Percentiles rank a stretch among this genome's conserved stretches.
These are phyloP conservation scores for Hymenoscyphus scutula DNA, from an alignment of 2,329 filamentous ascomycete species.

Conservation along the genomic window DNA sequence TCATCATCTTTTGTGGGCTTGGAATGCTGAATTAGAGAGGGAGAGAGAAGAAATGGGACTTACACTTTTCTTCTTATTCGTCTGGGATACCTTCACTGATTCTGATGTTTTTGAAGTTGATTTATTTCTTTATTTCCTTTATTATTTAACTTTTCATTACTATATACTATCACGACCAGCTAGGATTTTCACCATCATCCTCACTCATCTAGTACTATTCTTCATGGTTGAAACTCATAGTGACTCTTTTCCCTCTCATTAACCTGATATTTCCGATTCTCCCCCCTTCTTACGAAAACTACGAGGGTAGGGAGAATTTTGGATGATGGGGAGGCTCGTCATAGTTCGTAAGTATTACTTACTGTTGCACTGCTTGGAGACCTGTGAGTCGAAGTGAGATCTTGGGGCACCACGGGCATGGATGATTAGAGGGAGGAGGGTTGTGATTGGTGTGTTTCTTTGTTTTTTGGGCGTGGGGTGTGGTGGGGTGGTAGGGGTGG, in stretches of 20 bases:
- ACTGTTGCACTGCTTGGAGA: background rate
- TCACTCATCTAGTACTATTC: background rate
- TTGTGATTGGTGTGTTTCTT: conserved; percentile 1
- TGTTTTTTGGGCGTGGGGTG: no score
- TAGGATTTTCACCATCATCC: background rate
- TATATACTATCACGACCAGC: background rate
- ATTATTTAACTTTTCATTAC: background rate
- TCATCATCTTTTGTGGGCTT: background rate
- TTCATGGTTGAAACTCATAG: background rate
- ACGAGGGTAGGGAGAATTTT: background rate
- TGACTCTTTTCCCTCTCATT: background rate
- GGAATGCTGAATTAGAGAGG: background rate
- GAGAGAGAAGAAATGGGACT: background rate
- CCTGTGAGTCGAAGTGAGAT: no score
- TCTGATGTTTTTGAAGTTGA: background rate
- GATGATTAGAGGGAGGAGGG: background rate
- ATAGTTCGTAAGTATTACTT: background rate
- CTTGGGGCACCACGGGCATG: no score
- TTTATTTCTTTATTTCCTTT: background rate
- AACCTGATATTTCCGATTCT: background rate
- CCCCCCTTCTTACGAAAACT: background rate
- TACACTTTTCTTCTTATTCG: background rate
- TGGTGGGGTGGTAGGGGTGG: background rate
- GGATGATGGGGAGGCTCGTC: background rate
- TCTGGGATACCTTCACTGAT: background rate